Evolutionary conservation across 2,329 filamentous ascomycete species (phyloP), one percentile per base, ranked within the genome.

Genomic region (Ceratocystis smalleyi): DNA sequence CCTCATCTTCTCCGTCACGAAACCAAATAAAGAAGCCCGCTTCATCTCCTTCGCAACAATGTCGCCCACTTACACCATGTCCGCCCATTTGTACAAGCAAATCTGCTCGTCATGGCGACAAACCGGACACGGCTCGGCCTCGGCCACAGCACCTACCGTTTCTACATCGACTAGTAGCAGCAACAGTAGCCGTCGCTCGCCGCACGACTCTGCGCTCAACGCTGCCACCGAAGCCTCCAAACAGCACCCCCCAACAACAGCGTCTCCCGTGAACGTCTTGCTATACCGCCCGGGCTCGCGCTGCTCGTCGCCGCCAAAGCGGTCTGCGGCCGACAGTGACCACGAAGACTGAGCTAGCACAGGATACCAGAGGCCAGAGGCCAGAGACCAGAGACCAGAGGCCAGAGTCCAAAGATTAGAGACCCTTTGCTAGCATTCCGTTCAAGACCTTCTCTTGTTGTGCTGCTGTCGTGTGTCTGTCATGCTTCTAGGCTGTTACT

Each of bases 11-110:
- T 35, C 60, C 57, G 24, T 30, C 59, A 32, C 49, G 3, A n/a
- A 22, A n/a, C 57, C 15, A 6, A 12, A 15, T 40, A 15, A 40
- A 40, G 4, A 40, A 6, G 19, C 3, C 19, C 35, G 19, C 55
- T 10, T 15, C n/a, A 12, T 40, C 15, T 32, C 55, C 35, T n/a
- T 6, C 54, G 15, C 12, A 62, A 68, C 74, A 49, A 83, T 83
- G 81, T 77, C 80, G 64, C 80, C 80, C 61, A 82, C 81, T 45
- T 81, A 83, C 74, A 83, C 81, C 68, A 82, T 83, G 77, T 82
- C 81, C 17, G 80, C 81, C 69, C 81, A 83, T 69, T 74, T 83
- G 72, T 81, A 79, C 79, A 82, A 81, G 73, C 76, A 83, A 69
- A 79, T 83, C 73, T 80, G 78, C 75, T 75, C 78, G 62, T 83